phyloP scores from a whole-genome alignment of 2,329 filamentous ascomycete genomes.

The Botrytis pseudocinerea region DNA sequence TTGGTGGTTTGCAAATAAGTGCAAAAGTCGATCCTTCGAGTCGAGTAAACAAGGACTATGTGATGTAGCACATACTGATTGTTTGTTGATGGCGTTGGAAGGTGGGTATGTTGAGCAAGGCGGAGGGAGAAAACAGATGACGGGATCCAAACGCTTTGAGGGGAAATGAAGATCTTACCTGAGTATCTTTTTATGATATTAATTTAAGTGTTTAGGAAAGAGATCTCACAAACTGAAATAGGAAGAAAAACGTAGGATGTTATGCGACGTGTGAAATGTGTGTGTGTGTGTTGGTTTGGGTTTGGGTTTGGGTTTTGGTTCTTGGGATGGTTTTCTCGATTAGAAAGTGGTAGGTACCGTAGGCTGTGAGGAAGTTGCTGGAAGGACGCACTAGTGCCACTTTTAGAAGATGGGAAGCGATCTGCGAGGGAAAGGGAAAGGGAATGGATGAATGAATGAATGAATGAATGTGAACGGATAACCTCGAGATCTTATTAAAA shows the following conservation, averaged over 20 bases:
- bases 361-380: conserved; percentile 19
- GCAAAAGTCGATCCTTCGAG: not conserved
- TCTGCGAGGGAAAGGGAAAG: conserved; percentile 8
- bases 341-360: conserved; percentile 12
- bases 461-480: conserved; percentile 1
- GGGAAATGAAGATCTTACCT: conserved; percentile 22
- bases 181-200: conserved; percentile 8
- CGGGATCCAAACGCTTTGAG: not conserved
- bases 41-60: not conserved
- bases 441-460: not conserved
- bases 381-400: conserved; percentile 24
- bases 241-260: not conserved
- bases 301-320: not conserved
- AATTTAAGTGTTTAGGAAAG: not conserved
- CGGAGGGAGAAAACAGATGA: conserved; percentile 24
- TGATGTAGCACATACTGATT: not conserved
- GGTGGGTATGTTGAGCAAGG: conserved; percentile 1
- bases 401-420: conserved; percentile 24
- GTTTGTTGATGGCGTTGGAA: conserved; percentile 6
- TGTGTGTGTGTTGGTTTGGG: conserved; percentile 12
- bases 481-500: not conserved
- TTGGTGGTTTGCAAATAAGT: not conserved
- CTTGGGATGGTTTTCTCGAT: conserved; percentile 20
- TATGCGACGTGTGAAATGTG: conserved; percentile 19
- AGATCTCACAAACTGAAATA: conserved; percentile 16